Evolutionary conservation across 768 basidiomycete genomes (phyloP), one percentile per base, ranked within the genome.

Genomic region (Tylopilus subfusipes): DNA sequence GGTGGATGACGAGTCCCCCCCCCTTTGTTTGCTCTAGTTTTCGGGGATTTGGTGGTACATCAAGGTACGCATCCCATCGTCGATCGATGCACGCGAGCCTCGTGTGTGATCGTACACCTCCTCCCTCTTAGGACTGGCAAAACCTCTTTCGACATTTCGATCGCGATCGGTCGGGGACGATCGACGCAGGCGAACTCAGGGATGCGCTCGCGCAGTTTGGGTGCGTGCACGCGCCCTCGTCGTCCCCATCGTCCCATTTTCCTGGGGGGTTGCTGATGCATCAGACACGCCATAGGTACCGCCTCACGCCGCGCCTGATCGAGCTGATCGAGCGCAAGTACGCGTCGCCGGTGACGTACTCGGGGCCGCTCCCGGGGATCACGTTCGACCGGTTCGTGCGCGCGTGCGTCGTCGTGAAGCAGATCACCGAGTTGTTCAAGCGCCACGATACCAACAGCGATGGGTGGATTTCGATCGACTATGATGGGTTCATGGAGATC

Each of bases 321-420:
- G 68, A 73, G 24, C 78, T 91, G 18, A 73, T 93, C 30, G 82
- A 88, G 68, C 78, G 73, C 73, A 94, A 94, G 79, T 94, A 91
- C 64, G 86, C 82, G 38, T 70, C 77, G 18, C 67, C 74, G 24
- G 58, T 74, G 13, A 63, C 64, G 31, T 68, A 65, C 36, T 63
- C 65, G 31, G 71, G 62, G 4, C 68, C 75, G 3, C 56, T 60
- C n/a, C 73, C 78, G 1, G 88, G 88, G 0, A 90, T 93, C 73
- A 80, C 84, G 5, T 93, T 93, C 63, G 91, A 92, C 68, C 86
- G 90, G 58, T 93, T 93, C 75, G 86, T 93, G 24, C 82, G 90
- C 52, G 88, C 88, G 22, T 93, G 90, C 61, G 90, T 93, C 54
- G 85, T 83, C 12, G 79, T 90, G 56, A 90, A 87, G 73, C 86